Base-by-base conservation (phyloP, 1,284 basidiomycete species). In the Moesziomyces sp. region DNA sequence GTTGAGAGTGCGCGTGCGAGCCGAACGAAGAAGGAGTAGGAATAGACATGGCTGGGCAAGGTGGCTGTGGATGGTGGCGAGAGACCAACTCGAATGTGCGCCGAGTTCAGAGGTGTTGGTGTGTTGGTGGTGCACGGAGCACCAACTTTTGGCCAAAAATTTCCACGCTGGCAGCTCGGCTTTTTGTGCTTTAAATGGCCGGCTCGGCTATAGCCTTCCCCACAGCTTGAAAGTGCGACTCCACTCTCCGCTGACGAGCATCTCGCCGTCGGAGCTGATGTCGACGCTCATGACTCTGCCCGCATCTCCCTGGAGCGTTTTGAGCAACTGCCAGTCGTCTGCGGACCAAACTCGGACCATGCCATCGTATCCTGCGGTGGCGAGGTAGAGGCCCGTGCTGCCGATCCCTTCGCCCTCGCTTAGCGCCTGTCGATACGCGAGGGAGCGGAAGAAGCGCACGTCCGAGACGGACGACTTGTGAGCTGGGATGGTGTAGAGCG, bases 261-360 rank as follows among this genome's bases (percentile, higher is more conserved):
- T 66, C 35, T 69, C 54, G 30, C 76, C 78, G 47, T 79, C 73
- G 8, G 77, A 53, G 51, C 66, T 76, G 24, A 98, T 87, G 84
- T 99, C 97, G 33, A 96, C 94, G 38, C 92, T 94, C 97, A 99
- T 99, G 63, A 98, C 94, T 85, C 98, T 98, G 38, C 94, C 94
- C 7, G 92, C 91, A 83, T 98, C 96, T 16, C 94, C 95, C 35
- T 92, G 90, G 66, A 99, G 87, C 49, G 92, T 92, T 67, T 91
- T 88, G 48, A 97, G 87, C 38, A 96, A 87, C 79, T 94, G 93
- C 96, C 97, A 99, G 83, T 99, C 97, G 84, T 99, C 97, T 26
- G 96, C 93, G 74, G 91, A 93, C 97, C 97, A 99, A 48, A 99
- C 83, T 83, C 97, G 94, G 74, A 99, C 93, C 62, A 92, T 89